Conservation (phyloP, 2,329 filamentous ascomycete genomes). For the Sarocladium strictum region DNA sequence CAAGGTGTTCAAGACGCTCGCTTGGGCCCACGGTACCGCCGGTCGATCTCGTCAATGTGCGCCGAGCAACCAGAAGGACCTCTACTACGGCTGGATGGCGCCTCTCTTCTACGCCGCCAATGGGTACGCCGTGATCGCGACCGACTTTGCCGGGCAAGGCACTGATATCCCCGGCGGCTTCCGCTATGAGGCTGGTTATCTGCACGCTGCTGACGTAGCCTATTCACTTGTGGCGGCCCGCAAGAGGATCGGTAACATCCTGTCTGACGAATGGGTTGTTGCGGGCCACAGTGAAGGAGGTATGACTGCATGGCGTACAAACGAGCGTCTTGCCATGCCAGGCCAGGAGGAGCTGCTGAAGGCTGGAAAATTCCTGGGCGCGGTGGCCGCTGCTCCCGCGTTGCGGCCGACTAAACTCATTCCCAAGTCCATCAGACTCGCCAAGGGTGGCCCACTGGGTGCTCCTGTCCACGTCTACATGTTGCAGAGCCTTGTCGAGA, state of each 20-base stretch:
- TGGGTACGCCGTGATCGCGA: slow-evolving; percentile 39
- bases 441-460: neutral
- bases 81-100: slow-evolving; percentile 18
- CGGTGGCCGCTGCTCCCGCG: neutral
- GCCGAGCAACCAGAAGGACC: slow-evolving; percentile 16
- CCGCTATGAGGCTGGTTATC: slow-evolving; percentile 14
- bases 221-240: slow-evolving; percentile 14
- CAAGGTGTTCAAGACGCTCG: slow-evolving; percentile 15
- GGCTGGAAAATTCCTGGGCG: slow-evolving; percentile 1
- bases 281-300: slow-evolving; percentile 19
- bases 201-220: slow-evolving; percentile 16
- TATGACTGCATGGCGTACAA: slow-evolving; percentile 19
- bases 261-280: slow-evolving; percentile 18
- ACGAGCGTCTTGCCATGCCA: slow-evolving; percentile 15
- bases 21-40: slow-evolving; percentile 21
- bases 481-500: slow-evolving; percentile 13
- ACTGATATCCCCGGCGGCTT: slow-evolving; percentile 16
- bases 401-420: neutral
- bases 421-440: slow-evolving; percentile 5
- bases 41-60: slow-evolving; percentile 17
- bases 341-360: slow-evolving; percentile 1
- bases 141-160: slow-evolving; percentile 39
- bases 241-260: slow-evolving; percentile 9
- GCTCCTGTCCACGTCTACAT: slow-evolving; percentile 14
- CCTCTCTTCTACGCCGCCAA: slow-evolving; percentile 13